phyloP scores from a whole-genome alignment of 2,329 filamentous ascomycete species.

The Didymella glomerata region DNA sequence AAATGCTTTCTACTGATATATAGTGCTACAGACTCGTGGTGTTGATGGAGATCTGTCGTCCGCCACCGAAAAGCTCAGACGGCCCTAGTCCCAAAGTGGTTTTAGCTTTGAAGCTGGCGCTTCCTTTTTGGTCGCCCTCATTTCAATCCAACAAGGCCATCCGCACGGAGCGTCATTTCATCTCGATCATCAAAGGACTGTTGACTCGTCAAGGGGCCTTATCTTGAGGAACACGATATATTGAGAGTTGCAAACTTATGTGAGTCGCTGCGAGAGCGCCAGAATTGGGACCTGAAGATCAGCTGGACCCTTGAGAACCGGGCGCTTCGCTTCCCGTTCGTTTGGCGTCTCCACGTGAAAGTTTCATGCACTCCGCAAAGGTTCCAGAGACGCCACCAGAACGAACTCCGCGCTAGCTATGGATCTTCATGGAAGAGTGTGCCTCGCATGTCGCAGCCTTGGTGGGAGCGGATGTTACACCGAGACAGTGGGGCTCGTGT shows the following conservation, averaged over 20 bases:
- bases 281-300: constrained; percentile 13
- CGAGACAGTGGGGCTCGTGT: constrained; percentile 21
- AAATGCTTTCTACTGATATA: constrained; percentile 30
- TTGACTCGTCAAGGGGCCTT: not conserved
- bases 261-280: not conserved
- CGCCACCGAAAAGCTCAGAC: not conserved
- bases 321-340: constrained; percentile 1
- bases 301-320: constrained; percentile 13
- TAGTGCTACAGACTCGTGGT: constrained; percentile 18
- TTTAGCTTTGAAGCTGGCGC: not conserved
- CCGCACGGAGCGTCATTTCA: not conserved
- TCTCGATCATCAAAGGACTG: not conserved
- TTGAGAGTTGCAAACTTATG: not conserved
- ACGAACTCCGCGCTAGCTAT: not conserved
- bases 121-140: not conserved
- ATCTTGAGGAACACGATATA: not conserved
- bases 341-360: constrained; percentile 7
- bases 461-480: constrained; percentile 10
- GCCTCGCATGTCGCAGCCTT: constrained; percentile 7
- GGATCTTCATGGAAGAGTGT: not conserved
- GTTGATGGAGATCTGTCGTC: constrained; percentile 9
- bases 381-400: constrained; percentile 7
- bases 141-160: constrained; percentile 6
- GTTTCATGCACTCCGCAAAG: constrained; percentile 7
- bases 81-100: constrained; percentile 13